Evolutionary conservation across 2,329 filamentous ascomycete species (phyloP).

Genomic region (Eurotiales sp.): DNA sequence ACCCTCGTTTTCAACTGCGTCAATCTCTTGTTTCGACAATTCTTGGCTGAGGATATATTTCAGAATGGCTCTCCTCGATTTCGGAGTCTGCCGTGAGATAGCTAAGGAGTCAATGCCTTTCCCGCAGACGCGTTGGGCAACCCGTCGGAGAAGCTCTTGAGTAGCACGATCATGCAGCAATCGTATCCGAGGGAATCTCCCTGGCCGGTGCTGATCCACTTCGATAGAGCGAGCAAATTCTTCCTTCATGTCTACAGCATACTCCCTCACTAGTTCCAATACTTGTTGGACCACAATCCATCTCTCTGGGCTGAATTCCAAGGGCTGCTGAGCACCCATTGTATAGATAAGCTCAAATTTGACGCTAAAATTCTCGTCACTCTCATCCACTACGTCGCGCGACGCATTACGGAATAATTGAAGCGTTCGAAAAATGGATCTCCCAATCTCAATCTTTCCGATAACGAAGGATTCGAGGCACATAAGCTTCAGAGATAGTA

Average conservation of each 20-base stretch:
- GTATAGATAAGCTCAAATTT: constrained; percentile 63
- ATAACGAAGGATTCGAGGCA: constrained; percentile 49
- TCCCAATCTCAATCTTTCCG: constrained; percentile 26
- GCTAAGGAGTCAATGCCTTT: not conserved
- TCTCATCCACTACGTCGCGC: constrained; percentile 61
- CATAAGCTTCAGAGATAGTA: constrained; percentile 60
- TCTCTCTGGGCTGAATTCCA: constrained; percentile 53
- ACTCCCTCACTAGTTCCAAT: constrained; percentile 28
- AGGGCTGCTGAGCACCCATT: constrained; percentile 48
- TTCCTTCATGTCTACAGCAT: not conserved
- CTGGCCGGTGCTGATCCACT: not conserved
- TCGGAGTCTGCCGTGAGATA: not conserved
- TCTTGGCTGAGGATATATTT: not conserved
- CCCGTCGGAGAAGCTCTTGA: not conserved
- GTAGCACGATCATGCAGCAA: not conserved
- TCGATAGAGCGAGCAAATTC: not conserved
- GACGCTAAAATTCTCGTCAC: constrained; percentile 59
- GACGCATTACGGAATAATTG: constrained; percentile 42
- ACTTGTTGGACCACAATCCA: constrained; percentile 57
- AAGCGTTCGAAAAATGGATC: constrained; percentile 40
- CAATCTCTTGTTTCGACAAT: not conserved
- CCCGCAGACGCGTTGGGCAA: not conserved
- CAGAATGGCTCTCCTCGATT: not conserved
- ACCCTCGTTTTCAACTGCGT: not conserved
- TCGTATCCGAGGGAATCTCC: not conserved